A percentile compares a stretch with the other conserved stretches of the same genome.
Evolutionary conservation across 805 yeast species (phyloP).

Genomic region (Cyberlindnera americana): DNA sequence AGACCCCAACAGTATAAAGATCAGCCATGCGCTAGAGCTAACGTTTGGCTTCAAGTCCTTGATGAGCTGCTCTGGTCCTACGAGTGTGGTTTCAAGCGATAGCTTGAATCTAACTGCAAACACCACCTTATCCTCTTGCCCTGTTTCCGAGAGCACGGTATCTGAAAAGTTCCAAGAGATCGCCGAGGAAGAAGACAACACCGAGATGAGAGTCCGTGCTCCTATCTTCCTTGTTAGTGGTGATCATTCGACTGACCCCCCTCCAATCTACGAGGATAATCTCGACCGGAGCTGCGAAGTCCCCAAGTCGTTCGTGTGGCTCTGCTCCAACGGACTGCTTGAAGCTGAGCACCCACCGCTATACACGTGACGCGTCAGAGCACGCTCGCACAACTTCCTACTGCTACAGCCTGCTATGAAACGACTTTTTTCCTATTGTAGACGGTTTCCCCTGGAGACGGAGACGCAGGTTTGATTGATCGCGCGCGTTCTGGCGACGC

Average conservation of each 20-base stretch:
- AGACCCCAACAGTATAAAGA: slow-evolving; percentile 3
- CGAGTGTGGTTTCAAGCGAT: too few species aligned
- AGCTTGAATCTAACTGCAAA: too few species aligned
- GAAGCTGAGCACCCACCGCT: slow-evolving; percentile 20
- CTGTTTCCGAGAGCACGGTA: too few species aligned
- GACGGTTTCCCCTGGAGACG: too few species aligned
- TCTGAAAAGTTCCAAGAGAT: slow-evolving; percentile 6
- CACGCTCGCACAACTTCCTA: not conserved
- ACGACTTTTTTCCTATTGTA: too few species aligned
- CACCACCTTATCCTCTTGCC: not conserved
- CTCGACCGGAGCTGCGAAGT: not conserved
- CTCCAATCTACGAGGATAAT: slow-evolving; percentile 15
- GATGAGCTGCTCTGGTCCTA: too few species aligned
- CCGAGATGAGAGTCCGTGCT: slow-evolving; percentile 15
- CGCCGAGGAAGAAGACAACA: slow-evolving; percentile 4
- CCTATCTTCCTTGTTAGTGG: slow-evolving; percentile 16
- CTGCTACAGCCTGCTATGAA: too few species aligned
- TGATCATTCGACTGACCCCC: slow-evolving; percentile 1
- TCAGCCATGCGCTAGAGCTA: slow-evolving; percentile 14
- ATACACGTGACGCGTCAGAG: slow-evolving; percentile 5
- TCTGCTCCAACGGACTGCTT: slow-evolving; percentile 21
- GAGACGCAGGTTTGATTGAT: too few species aligned
- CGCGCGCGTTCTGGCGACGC: too few species aligned
- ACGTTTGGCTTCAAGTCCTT: too few species aligned
- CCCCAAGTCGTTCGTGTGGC: slow-evolving; percentile 18